phyloP scores from a whole-genome alignment of 2,329 filamentous ascomycete genomes.

The Exserohilum turcica region DNA sequence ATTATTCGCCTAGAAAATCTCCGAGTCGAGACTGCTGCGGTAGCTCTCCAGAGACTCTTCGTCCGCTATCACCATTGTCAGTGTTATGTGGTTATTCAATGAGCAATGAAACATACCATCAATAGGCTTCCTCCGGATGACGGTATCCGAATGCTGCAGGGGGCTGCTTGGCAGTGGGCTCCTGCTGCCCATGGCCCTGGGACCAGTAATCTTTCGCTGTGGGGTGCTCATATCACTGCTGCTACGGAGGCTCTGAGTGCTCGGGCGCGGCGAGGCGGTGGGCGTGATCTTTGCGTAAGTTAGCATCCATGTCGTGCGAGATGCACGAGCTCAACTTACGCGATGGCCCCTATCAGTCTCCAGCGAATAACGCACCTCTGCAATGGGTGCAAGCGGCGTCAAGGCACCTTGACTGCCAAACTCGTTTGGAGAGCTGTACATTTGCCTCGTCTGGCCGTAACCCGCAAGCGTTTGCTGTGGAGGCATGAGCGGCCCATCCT shows the following conservation, averaged over 20 bases:
- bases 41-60: slow-evolving; percentile 42
- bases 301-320: slow-evolving; percentile 13
- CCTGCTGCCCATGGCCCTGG: slow-evolving; percentile 54
- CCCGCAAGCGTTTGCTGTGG: slow-evolving; percentile 51
- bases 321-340: slow-evolving; percentile 20
- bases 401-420: slow-evolving; percentile 45
- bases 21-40: slow-evolving; percentile 43
- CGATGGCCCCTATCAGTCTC: slow-evolving; percentile 51
- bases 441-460: slow-evolving; percentile 46
- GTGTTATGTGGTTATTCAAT: not conserved
- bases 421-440: slow-evolving; percentile 47
- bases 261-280: slow-evolving; percentile 40
- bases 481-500: slow-evolving; percentile 65
- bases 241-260: slow-evolving; percentile 32
- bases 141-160: slow-evolving; percentile 42
- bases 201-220: slow-evolving; percentile 55
- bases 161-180: slow-evolving; percentile 42
- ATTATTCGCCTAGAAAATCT: slow-evolving; percentile 39
- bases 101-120: slow-evolving; percentile 29
- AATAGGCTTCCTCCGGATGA: slow-evolving; percentile 46
- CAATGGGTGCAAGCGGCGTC: slow-evolving; percentile 56
- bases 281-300: slow-evolving; percentile 36
- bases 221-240: slow-evolving; percentile 34
- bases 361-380: slow-evolving; percentile 56
- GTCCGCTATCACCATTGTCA: slow-evolving; percentile 26